These are phyloP conservation scores for Peribolospora kevripleyi DNA, from an alignment of 768 basidiomycete genomes.

Conservation along the genomic window DNA sequence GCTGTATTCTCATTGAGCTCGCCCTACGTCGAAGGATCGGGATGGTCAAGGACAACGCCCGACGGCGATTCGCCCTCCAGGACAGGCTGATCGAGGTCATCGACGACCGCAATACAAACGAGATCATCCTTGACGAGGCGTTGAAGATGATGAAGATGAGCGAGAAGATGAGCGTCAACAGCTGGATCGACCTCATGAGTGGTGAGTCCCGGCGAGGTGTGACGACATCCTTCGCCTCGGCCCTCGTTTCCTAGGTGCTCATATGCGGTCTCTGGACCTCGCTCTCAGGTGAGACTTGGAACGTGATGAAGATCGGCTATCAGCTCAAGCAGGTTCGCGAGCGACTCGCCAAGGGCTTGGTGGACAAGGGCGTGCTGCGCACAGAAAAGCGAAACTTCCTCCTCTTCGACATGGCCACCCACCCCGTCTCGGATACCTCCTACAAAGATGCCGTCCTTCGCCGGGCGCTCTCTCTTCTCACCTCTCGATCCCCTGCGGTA, in stretches of 20 bases:
- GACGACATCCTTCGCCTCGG: neutral
- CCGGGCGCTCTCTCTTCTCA: conserved; percentile 52
- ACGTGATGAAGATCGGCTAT: conserved; percentile 98
- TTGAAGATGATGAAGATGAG: conserved; percentile 72
- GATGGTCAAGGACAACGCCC: conserved; percentile 57
- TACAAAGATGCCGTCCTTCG: conserved; percentile 64
- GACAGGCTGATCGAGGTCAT: conserved; percentile 59
- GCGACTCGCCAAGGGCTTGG: conserved; percentile 83
- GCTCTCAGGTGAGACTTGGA: conserved; percentile 82
- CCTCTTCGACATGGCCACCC: conserved; percentile 98
- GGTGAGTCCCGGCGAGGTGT: conserved; percentile 31
- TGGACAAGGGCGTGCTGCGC: conserved; percentile 95
- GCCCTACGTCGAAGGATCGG: conserved; percentile 86
- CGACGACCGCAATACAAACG: conserved; percentile 76
- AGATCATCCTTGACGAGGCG: conserved; percentile 87
- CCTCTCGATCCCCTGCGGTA: conserved; percentile 54
- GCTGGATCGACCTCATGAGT: conserved; percentile 83
- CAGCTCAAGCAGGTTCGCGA: conserved; percentile 97
- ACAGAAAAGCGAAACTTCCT: conserved; percentile 98
- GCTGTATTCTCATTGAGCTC: conserved; percentile 90
- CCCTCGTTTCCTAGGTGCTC: neutral
- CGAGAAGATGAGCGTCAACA: conserved; percentile 58
- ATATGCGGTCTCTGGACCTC: neutral
- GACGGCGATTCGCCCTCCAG: conserved; percentile 44
- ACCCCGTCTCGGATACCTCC: conserved; percentile 80